Evolutionary conservation across 257 asterid genomes (phyloP).

Genomic region (Solanum pennellii): DNA sequence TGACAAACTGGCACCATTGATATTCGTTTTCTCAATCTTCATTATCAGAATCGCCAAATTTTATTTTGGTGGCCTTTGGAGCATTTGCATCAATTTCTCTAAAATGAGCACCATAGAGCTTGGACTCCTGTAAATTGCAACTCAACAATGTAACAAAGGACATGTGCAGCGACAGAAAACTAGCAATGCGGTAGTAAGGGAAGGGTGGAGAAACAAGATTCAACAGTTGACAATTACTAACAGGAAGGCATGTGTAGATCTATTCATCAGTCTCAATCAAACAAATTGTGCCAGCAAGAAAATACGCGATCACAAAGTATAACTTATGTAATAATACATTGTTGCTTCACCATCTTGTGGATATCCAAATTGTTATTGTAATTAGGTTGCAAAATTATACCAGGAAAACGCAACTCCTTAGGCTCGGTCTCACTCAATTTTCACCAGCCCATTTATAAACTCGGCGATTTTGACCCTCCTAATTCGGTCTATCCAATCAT

Average conservation of each 20-base stretch:
- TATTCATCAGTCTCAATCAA: neutral
- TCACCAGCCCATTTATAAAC: neutral
- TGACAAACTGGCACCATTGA: neutral
- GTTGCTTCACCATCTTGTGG: neutral
- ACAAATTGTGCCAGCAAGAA: neutral
- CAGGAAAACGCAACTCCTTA: neutral
- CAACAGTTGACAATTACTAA: neutral
- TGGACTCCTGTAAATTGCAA: slow-evolving; percentile 60
- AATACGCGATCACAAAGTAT: neutral
- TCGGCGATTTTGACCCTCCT: neutral
- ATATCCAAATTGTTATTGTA: neutral
- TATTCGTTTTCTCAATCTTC: slow-evolving; percentile 33
- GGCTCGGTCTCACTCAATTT: neutral
- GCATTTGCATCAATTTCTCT: slow-evolving; percentile 82
- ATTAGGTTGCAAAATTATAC: neutral
- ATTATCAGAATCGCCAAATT: slow-evolving; percentile 60
- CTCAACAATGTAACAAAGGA: neutral
- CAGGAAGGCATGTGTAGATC: neutral
- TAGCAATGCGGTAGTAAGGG: neutral
- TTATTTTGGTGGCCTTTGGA: slow-evolving; percentile 80
- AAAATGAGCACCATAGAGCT: slow-evolving; percentile 91
- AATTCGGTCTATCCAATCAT: neutral
- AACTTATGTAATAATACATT: neutral
- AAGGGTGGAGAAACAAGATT: neutral
- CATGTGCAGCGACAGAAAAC: neutral